Evolutionary conservation across 169 alveolate species (phyloP).

Genomic region (Neospora caninum): DNA sequence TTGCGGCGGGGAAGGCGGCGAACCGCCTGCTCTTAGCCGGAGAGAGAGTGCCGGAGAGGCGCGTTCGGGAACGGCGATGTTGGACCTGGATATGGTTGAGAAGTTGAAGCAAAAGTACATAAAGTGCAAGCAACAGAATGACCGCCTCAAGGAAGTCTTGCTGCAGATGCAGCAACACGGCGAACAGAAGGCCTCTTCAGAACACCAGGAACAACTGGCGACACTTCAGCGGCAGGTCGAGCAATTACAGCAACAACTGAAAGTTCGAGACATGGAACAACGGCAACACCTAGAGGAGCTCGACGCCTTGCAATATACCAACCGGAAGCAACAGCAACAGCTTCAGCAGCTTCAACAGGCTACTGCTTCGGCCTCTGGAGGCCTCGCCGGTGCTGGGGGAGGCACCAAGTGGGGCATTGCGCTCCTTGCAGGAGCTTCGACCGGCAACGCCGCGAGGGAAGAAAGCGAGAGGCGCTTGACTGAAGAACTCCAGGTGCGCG

Average conservation of each 20-base stretch:
- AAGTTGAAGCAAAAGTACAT: conserved; percentile 41
- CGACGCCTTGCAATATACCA: conserved; percentile 31
- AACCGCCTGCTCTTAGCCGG: neutral
- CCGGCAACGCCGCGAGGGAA: neutral
- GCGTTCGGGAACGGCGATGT: neutral
- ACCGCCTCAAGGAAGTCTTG: conserved; percentile 24
- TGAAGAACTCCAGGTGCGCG: conserved; percentile 1
- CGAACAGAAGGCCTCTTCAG: neutral
- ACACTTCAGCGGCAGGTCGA: neutral
- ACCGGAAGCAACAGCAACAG: conserved; percentile 34
- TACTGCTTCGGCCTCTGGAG: neutral
- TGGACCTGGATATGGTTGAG: conserved; percentile 27
- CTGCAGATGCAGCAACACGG: conserved; percentile 23
- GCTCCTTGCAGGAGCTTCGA: neutral
- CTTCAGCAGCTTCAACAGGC: conserved; percentile 26
- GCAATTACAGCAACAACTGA: conserved; percentile 41
- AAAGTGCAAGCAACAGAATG: conserved; percentile 48
- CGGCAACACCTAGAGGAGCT: conserved; percentile 19
- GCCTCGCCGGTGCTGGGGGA: neutral
- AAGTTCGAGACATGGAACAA: conserved; percentile 10
- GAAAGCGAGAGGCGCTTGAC: neutral
- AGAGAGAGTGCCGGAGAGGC: neutral
- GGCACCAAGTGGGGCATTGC: conserved; percentile 8
- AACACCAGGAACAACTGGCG: conserved; percentile 7
- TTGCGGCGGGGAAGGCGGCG: neutral